A percentile compares a stretch with the other conserved stretches of the same genome.
Evolutionary conservation across 768 basidiomycete species (phyloP).

Genomic region (Antrodiella citrinella): DNA sequence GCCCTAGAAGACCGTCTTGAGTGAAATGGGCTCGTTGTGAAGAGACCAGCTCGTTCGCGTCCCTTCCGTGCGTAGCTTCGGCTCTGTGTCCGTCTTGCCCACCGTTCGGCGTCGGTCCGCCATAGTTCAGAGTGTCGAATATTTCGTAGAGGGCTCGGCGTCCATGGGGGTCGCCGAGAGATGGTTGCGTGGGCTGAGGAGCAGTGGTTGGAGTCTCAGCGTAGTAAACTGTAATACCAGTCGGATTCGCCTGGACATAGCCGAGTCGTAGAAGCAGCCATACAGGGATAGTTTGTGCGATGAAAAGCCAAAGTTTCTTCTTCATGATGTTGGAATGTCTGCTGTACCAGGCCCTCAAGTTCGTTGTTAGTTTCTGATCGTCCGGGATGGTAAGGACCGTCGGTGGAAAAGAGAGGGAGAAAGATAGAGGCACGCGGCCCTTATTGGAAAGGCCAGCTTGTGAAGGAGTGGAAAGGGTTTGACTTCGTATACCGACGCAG

Average conservation of each 20-base stretch:
- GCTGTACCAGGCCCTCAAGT: no score
- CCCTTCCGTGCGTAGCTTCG: background rate
- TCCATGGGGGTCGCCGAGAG: background rate
- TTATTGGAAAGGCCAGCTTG: background rate
- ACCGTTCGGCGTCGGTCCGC: background rate
- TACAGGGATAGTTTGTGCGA: background rate
- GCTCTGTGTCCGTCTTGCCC: background rate
- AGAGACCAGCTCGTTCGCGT: background rate
- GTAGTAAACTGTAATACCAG: background rate
- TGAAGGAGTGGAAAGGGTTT: background rate
- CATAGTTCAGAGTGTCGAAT: background rate
- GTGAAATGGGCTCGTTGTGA: background rate
- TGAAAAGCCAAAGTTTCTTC: background rate
- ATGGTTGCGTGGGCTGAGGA: background rate
- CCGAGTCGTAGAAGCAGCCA: background rate
- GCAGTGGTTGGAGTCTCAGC: background rate
- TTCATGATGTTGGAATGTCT: background rate
- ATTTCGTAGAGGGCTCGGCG: background rate
- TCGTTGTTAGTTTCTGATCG: background rate
- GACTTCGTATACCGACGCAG: background rate
- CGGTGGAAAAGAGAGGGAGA: slow-evolving; percentile 5
- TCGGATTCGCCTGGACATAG: background rate
- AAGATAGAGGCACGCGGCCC: background rate
- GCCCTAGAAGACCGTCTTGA: background rate
- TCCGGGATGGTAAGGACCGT: background rate